A percentile compares a stretch with the other conserved stretches of the same genome.
phyloP scores from a whole-genome alignment of 805 yeast genomes.

The Metschnikowia anglica region DNA sequence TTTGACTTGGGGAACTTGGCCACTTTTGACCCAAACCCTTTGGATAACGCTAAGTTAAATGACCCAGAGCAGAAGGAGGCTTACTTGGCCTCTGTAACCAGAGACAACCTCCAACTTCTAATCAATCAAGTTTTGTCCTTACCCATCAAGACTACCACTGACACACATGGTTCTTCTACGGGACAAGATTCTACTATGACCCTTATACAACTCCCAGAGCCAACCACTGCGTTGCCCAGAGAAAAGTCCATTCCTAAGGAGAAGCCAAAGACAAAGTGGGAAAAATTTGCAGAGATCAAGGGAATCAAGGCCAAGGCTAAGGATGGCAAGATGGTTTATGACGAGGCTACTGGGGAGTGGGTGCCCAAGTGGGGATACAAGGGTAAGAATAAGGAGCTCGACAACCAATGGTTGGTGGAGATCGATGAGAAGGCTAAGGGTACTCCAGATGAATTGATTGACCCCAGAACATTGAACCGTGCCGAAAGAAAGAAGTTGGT shows the following conservation, averaged over 20 bases:
- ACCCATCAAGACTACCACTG: constrained; percentile 86
- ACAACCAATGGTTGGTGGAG: constrained; percentile 94
- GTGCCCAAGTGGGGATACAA: constrained; percentile 98
- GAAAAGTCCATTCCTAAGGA: constrained; percentile 94
- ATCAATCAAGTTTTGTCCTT: constrained; percentile 87
- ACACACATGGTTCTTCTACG: constrained; percentile 55
- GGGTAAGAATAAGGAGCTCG: constrained; percentile 85
- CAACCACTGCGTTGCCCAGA: constrained; percentile 80
- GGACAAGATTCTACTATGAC: constrained; percentile 77
- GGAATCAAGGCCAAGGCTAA: constrained; percentile 90
- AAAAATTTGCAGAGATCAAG: constrained; percentile 90
- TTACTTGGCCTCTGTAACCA: constrained; percentile 61
- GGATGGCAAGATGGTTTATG: constrained; percentile 84
- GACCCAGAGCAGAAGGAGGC: constrained; percentile 59
- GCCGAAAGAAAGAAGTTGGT: constrained; percentile 80
- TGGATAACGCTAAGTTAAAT: constrained; percentile 60
- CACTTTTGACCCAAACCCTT: constrained; percentile 84
- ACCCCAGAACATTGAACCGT: constrained; percentile 82
- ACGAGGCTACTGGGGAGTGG: constrained; percentile 92
- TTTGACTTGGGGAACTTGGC: constrained; percentile 91
- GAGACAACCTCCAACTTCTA: constrained; percentile 91
- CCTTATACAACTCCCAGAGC: constrained; percentile 80
- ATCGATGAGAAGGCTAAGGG: constrained; percentile 70
- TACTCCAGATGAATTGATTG: constrained; percentile 60
- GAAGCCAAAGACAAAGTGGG: constrained; percentile 95